phyloP scores from a whole-genome alignment of 352 stramenopile genomes.

The Phytophthora multivora region DNA sequence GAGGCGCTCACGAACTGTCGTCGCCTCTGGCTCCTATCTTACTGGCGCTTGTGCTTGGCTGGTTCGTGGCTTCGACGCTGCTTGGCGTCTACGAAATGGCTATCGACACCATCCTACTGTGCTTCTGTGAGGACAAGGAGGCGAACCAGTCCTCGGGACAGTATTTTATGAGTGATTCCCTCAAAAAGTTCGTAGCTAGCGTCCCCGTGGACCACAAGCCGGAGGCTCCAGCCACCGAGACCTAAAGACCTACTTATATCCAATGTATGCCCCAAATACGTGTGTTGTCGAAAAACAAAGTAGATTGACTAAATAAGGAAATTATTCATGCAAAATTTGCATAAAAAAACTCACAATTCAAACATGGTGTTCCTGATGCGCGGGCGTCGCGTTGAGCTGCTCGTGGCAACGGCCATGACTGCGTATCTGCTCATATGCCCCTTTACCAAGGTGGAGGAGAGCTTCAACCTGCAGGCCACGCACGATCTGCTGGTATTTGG shows the following conservation, averaged over 20 bases:
- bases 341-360: no score
- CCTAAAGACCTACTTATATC: neutral
- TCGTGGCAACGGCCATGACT: conserved; percentile 44
- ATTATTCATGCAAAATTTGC: no score
- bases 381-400: conserved; percentile 37
- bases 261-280: no score
- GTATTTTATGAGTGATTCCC: conserved; percentile 84
- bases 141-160: conserved; percentile 69
- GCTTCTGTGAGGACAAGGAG: conserved; percentile 94
- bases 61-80: conserved; percentile 94
- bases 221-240: neutral
- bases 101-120: conserved; percentile 95
- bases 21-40: conserved; percentile 87
- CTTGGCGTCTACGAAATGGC: conserved; percentile 95
- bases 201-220: conserved; percentile 32
- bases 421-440: conserved; percentile 63
- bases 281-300: no score
- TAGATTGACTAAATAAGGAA: no score
- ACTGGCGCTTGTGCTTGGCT: conserved; percentile 91
- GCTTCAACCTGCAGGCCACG: conserved; percentile 97
- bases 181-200: conserved; percentile 72
- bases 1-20: conserved; percentile 68
- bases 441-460: conserved; percentile 96
- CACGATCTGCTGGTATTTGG: conserved; percentile 95
- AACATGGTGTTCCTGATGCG: conserved; percentile 31